Evolutionary conservation across 2,329 filamentous ascomycete genomes (phyloP), one percentile per base, ranked within the genome.

Genomic region (Cercospora zeae-maydis): DNA sequence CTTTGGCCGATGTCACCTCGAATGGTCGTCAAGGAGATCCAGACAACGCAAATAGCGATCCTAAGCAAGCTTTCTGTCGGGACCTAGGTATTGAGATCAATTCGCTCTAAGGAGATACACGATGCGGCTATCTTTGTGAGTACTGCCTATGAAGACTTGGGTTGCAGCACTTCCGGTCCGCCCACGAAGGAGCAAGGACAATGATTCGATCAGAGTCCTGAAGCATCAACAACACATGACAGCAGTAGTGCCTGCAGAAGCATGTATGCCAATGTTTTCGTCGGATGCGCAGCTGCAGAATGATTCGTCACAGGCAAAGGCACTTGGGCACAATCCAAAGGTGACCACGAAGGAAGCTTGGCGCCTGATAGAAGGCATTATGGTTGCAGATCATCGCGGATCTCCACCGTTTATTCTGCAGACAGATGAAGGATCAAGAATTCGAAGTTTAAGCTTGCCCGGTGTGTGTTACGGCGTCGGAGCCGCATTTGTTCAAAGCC

Each of bases 31-130:
- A 36, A 34, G 59, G 52, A 16, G 55, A 36, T n/a, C n/a, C n/a
- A n/a, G n/a, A n/a, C n/a, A n/a, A n/a, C 30, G 63, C 63, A 13
- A 57, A 51, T 5, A 52, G 60, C 10, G 64, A 65, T 37, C 64
- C 64, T 6, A 66, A 65, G 49, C 64, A 68, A 33, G 66, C 67
- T 5, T 68, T 69, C 21, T 68, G 66, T 63, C 63, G 67, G n/a
- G 66, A 69, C 31, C 64, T 66, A 62, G 63, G 63, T n/a, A 63
- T 67, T 4, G 66, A 68, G 56, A 42, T 69, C 14, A 66, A 66
- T 34, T 66, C 63, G 5, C 21, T 68, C 6, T 63, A 56, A 63
- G 14, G 14, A 13, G 4, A 45, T 45, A 19, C 39, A 45, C 9
- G 16, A 19, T 11, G 39, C 21, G 9, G 8, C 39, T 45, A 9